These are phyloP conservation scores for Mortierella sp. DNA, from an alignment of 371 early-diverging fungal genomes.

Conservation along the genomic window DNA sequence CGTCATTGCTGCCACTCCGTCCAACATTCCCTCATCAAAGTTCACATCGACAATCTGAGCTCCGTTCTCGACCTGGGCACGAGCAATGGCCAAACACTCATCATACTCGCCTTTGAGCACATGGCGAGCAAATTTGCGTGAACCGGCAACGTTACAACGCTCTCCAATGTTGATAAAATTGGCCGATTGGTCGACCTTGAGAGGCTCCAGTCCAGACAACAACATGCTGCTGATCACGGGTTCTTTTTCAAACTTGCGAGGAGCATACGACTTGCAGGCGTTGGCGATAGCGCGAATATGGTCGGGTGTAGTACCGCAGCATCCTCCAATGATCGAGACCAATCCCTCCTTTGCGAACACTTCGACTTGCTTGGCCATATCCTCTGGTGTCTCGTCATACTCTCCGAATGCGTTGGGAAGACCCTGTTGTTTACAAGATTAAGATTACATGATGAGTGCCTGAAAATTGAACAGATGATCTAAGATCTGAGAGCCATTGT, in stretches of 20 bases:
- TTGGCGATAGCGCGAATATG: slow-evolving; percentile 93
- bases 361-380: slow-evolving; percentile 86
- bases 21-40: slow-evolving; percentile 96
- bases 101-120: slow-evolving; percentile 91
- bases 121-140: slow-evolving; percentile 92
- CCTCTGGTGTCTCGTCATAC: slow-evolving; percentile 89
- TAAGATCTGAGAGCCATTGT: not conserved
- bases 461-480: not conserved
- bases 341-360: slow-evolving; percentile 92
- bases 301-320: slow-evolving; percentile 95
- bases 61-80: slow-evolving; percentile 93
- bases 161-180: slow-evolving; percentile 96
- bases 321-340: slow-evolving; percentile 95
- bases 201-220: slow-evolving; percentile 89
- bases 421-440: slow-evolving; percentile 62
- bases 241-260: slow-evolving; percentile 82
- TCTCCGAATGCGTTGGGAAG: slow-evolving; percentile 90
- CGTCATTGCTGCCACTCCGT: slow-evolving; percentile 93
- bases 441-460: not conserved
- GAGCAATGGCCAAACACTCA: slow-evolving; percentile 93
- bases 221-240: slow-evolving; percentile 72
- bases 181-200: slow-evolving; percentile 79
- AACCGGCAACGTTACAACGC: slow-evolving; percentile 96
- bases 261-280: slow-evolving; percentile 76
- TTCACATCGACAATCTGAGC: slow-evolving; percentile 95